phyloP scores from a whole-genome alignment of 441 rosid species.

The Melastoma candidum region DNA sequence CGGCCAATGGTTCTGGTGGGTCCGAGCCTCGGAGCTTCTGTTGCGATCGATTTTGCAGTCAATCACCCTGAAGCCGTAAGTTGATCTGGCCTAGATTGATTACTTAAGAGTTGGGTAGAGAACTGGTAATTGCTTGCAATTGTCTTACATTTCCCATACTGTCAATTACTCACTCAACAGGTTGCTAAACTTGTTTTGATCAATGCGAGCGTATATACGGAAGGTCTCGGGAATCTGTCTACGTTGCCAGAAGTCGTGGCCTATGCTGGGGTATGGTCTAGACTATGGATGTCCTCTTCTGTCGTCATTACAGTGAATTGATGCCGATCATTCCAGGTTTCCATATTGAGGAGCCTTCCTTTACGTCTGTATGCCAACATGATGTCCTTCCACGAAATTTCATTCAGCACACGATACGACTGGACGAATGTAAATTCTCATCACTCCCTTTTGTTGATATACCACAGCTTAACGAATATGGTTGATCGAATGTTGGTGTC shows the following conservation, averaged over 20 bases:
- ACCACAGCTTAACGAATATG: too few relatives aligned
- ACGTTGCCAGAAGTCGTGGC: constrained; percentile 55
- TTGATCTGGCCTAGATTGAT: not conserved
- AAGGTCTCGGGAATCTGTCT: constrained; percentile 76
- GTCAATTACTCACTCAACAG: constrained; percentile 22
- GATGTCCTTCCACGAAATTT: constrained; percentile 36
- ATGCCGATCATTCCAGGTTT: constrained; percentile 29
- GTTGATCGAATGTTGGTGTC: constrained; percentile 1
- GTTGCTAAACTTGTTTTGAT: constrained; percentile 74
- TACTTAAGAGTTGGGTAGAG: not conserved
- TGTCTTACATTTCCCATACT: not conserved
- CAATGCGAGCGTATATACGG: constrained; percentile 77
- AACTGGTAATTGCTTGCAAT: not conserved
- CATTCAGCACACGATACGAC: constrained; percentile 38
- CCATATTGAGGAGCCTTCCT: constrained; percentile 41
- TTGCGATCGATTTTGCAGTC: constrained; percentile 71
- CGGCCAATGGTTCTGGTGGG: constrained; percentile 80
- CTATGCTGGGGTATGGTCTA: constrained; percentile 67
- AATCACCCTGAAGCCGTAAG: constrained; percentile 81
- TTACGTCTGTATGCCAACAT: constrained; percentile 48
- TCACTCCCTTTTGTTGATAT: not conserved
- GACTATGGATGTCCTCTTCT: not conserved
- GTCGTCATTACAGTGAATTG: not conserved
- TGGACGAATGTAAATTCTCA: constrained; percentile 49
- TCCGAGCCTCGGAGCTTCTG: constrained; percentile 95